A percentile compares a stretch with the other conserved stretches of the same genome.
Evolutionary conservation across 2,329 filamentous ascomycete genomes (phyloP).

Genomic region (Geosmithia morbida): DNA sequence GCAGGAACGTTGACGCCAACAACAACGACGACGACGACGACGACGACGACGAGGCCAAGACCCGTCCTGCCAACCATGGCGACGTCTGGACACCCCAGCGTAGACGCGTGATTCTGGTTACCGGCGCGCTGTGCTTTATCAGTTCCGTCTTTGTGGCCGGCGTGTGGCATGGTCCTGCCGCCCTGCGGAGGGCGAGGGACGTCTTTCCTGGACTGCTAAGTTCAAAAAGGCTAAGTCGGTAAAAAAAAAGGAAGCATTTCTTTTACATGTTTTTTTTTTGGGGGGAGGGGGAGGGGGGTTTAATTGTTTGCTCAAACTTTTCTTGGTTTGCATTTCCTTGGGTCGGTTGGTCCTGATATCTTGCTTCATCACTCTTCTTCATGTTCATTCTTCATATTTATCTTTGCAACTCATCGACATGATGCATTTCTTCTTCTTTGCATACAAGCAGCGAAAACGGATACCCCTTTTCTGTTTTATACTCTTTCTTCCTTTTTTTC

Average conservation of each 20-base stretch:
- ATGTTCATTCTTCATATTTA: neutral
- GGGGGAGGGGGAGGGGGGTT: too few species aligned
- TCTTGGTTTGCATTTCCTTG: too few species aligned
- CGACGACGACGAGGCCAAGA: neutral
- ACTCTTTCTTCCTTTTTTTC: too few species aligned
- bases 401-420: neutral
- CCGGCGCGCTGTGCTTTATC: slow-evolving; percentile 10
- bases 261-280: too few species aligned
- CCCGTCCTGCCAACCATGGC: neutral
- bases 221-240: neutral
- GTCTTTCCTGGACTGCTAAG: neutral
- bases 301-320: too few species aligned
- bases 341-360: too few species aligned
- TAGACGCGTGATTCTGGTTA: slow-evolving; percentile 4
- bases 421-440: neutral
- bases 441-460: neutral
- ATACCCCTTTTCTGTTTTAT: neutral
- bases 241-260: neutral
- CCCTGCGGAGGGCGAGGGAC: slow-evolving; percentile 1
- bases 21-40: neutral
- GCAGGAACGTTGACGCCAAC: neutral
- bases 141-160: slow-evolving; percentile 11
- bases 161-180: slow-evolving; percentile 5
- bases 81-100: slow-evolving; percentile 1
- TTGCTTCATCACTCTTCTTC: too few species aligned